These are phyloP conservation scores for Xylona heveae DNA, from an alignment of 495 filamentous ascomycete genomes.

Conservation along the genomic window DNA sequence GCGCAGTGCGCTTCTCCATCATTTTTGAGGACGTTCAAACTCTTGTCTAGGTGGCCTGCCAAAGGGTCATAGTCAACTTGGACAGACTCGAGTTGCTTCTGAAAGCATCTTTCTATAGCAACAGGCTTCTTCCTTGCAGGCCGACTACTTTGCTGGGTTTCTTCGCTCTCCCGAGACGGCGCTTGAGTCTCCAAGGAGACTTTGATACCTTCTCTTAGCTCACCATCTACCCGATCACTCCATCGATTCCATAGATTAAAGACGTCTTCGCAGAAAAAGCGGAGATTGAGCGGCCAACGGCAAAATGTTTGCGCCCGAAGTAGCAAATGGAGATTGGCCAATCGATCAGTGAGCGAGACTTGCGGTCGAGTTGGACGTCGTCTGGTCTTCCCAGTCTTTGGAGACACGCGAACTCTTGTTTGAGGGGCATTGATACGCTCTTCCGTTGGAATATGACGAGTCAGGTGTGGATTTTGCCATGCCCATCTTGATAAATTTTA, in stretches of 20 bases:
- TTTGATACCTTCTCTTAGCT: constrained; percentile 25
- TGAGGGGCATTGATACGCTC: constrained; percentile 25
- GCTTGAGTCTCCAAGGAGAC: not conserved
- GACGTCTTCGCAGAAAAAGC: constrained; percentile 59
- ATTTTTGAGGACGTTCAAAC: constrained; percentile 37
- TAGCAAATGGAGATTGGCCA: constrained; percentile 61
- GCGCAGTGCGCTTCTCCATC: constrained; percentile 34
- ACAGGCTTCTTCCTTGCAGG: constrained; percentile 2
- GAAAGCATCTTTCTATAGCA: constrained; percentile 10
- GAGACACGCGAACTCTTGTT: constrained; percentile 8
- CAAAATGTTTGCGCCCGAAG: constrained; percentile 56
- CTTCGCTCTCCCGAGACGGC: too few species aligned
- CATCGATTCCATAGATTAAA: constrained; percentile 42
- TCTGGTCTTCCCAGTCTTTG: constrained; percentile 8
- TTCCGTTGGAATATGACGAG: constrained; percentile 43
- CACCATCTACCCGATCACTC: constrained; percentile 24
- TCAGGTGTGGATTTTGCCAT: constrained; percentile 61
- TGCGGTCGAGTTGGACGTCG: constrained; percentile 26
- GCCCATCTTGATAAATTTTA: constrained; percentile 50
- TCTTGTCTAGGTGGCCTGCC: constrained; percentile 52
- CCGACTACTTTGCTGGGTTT: constrained; percentile 1
- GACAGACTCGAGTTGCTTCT: constrained; percentile 32
- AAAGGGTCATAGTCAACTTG: constrained; percentile 43
- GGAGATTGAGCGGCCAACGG: constrained; percentile 60
- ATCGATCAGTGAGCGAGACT: constrained; percentile 33